Evolutionary conservation across 805 yeast genomes (phyloP).

Genomic region (Ogataea populi-albae): DNA sequence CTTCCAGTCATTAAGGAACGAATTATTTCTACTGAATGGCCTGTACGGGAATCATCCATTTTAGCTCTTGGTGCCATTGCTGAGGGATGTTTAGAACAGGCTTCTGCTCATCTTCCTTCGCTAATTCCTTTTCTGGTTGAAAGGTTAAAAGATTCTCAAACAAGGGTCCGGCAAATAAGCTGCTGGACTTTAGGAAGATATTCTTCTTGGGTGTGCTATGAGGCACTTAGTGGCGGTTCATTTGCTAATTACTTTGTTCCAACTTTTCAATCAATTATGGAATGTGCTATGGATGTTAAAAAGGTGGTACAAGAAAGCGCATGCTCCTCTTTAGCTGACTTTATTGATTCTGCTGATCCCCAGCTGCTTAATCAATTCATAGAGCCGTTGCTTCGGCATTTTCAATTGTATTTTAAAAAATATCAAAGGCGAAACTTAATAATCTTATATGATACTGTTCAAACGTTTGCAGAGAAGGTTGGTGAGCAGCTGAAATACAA

Average conservation of each 20-base stretch:
- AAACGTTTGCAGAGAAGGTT: slow-evolving; percentile 78
- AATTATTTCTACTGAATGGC: slow-evolving; percentile 75
- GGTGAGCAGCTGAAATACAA: slow-evolving; percentile 54
- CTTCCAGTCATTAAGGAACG: slow-evolving; percentile 75
- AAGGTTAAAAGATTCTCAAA: slow-evolving; percentile 67
- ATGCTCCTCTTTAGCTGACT: slow-evolving; percentile 79
- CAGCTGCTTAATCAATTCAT: slow-evolving; percentile 59
- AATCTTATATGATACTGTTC: slow-evolving; percentile 84
- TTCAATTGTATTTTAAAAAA: slow-evolving; percentile 66
- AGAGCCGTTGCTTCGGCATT: slow-evolving; percentile 64
- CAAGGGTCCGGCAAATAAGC: slow-evolving; percentile 86
- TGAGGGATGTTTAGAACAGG: slow-evolving; percentile 75
- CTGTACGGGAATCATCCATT: slow-evolving; percentile 87
- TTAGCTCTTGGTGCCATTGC: slow-evolving; percentile 94
- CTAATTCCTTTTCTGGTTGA: slow-evolving; percentile 84
- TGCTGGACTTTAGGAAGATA: slow-evolving; percentile 95
- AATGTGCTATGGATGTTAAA: slow-evolving; percentile 74
- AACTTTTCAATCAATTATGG: slow-evolving; percentile 72
- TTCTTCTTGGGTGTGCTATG: slow-evolving; percentile 74
- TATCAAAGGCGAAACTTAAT: slow-evolving; percentile 83
- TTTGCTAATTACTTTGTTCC: slow-evolving; percentile 70
- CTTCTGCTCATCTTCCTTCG: slow-evolving; percentile 70
- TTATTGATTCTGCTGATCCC: slow-evolving; percentile 73
- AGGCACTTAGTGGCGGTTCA: slow-evolving; percentile 58
- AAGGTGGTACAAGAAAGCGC: slow-evolving; percentile 96